phyloP scores from a whole-genome alignment of 2,329 filamentous ascomycete genomes.

The Sclerotiophoma versabilis region DNA sequence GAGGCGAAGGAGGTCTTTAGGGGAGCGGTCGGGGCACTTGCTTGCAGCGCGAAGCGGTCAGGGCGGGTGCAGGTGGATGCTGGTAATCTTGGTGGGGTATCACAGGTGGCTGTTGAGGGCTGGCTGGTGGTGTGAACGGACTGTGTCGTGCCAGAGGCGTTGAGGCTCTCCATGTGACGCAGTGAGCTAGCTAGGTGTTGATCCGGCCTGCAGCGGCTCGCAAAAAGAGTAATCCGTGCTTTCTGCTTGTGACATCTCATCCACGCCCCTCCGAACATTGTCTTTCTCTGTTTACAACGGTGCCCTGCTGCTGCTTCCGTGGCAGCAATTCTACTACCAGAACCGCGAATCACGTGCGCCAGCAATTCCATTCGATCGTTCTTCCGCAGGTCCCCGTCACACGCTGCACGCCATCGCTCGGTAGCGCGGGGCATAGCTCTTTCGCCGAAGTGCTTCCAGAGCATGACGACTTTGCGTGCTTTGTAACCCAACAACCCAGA shows the following conservation, averaged over 20 bases:
- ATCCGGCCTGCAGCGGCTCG: conserved; percentile 13
- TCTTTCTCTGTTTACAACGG: conserved; percentile 1
- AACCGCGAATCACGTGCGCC: conserved; percentile 5
- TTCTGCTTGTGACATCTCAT: conserved; percentile 10
- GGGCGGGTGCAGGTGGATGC: conserved; percentile 6
- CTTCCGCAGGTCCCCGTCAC: conserved; percentile 15
- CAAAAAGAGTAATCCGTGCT: conserved; percentile 18
- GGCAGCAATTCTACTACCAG: neutral
- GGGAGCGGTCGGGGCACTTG: conserved; percentile 21
- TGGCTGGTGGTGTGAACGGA: conserved; percentile 12
- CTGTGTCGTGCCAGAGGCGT: conserved; percentile 12
- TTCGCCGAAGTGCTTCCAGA: conserved; percentile 8
- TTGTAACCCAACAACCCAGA: conserved; percentile 9
- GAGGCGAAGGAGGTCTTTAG: conserved; percentile 20
- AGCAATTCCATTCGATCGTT: conserved; percentile 1
- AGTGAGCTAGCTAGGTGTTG: conserved; percentile 12
- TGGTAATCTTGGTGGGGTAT: conserved; percentile 8
- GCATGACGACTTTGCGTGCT: conserved; percentile 30
- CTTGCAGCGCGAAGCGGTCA: conserved; percentile 11
- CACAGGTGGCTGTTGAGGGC: conserved; percentile 9
- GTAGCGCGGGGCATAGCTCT: conserved; percentile 23
- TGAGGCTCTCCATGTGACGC: conserved; percentile 13
- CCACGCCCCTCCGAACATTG: conserved; percentile 3
- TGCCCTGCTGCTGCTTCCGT: conserved; percentile 2
- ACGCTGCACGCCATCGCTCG: conserved; percentile 15